Evolutionary conservation across 768 basidiomycete species (phyloP), one percentile per base, ranked within the genome.

Genomic region (Pulveroboletus ravenelii): DNA sequence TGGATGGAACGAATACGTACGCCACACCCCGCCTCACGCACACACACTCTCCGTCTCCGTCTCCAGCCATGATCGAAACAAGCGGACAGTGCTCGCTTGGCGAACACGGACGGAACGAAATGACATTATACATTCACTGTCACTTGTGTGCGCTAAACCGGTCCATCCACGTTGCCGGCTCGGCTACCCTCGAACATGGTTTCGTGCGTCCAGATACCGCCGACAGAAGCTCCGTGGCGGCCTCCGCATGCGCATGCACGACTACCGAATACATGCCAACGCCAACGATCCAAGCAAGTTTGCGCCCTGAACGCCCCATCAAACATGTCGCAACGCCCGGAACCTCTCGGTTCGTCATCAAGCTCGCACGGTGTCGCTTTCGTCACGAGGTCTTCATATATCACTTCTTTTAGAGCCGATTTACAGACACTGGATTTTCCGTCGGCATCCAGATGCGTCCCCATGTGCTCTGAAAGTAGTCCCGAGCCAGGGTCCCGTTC

Each of bases 51-150:
- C 30, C 35, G 44, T 44, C 41, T 39, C 49, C 45, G 35, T 41
- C 27, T 48, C 37, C 6, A 37, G 36, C 53, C 35, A 34, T 7
- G 43, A 60, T 51, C 47, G 44, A 53, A 47, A 38, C 47, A 41
- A 47, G 27, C 10, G 41, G 58, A 5, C 50, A 38, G 12, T 15
- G 14, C 47, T 48, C 50, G 48, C 47, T 13, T 42, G 45, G 23
- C 25, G 25, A 27, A 27, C 27, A 39, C 32, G 48, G 14, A 45
- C 18, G 41, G 27, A 36, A 25, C 18, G 23, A 37, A 31, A 37
- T 30, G 25, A 15, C 34, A 38, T 27, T 25, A 25, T 25, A 20
- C 30, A 25, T 40, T 18, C 10, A 30, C 45, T 32, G 35, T 40
- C 40, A 18, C 6, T 23, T 5, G 25, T 5, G 1, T 6, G 25